Evolutionary conservation across 164 flowering plant species (phyloP).

Genomic region (Santalum album): DNA sequence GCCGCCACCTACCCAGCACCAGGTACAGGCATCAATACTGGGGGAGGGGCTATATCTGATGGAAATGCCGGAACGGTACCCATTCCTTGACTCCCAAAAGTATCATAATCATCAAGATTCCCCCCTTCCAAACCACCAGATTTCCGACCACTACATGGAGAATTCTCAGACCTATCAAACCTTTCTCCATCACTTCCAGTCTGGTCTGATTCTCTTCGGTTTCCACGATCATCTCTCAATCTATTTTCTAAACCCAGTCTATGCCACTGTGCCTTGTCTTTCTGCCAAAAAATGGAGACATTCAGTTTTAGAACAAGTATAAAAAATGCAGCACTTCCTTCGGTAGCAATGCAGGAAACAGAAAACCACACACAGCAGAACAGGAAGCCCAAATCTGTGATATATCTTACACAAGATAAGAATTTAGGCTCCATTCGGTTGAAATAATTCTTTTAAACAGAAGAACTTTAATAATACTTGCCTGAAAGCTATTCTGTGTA

Average conservation of each 20-base stretch:
- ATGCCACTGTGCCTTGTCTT: constrained; percentile 58
- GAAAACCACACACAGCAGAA: too few species aligned
- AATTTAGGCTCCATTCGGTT: too few species aligned
- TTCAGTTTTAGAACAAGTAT: too few species aligned
- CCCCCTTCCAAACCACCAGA: constrained; percentile 53
- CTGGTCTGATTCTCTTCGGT: constrained; percentile 51
- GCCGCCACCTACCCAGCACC: constrained; percentile 87
- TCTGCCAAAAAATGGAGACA: constrained; percentile 48
- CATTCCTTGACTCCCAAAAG: constrained; percentile 72
- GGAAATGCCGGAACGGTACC: constrained; percentile 57
- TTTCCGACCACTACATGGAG: constrained; percentile 47
- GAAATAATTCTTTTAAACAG: too few species aligned
- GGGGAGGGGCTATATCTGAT: constrained; percentile 85
- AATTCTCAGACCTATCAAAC: constrained; percentile 66
- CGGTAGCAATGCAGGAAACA: too few species aligned
- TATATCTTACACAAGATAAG: too few species aligned
- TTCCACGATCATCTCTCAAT: constrained; percentile 69
- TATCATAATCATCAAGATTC: constrained; percentile 72
- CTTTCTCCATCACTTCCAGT: constrained; percentile 62
- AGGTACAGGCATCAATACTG: constrained; percentile 98
- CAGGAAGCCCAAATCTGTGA: too few species aligned
- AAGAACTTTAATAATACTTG: too few species aligned
- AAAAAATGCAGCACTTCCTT: too few species aligned
- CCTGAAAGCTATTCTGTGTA: too few species aligned
- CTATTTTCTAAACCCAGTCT: constrained; percentile 51